Conservation (phyloP, 805 yeast genomes). For the Blastobotrys mokoenaii region DNA sequence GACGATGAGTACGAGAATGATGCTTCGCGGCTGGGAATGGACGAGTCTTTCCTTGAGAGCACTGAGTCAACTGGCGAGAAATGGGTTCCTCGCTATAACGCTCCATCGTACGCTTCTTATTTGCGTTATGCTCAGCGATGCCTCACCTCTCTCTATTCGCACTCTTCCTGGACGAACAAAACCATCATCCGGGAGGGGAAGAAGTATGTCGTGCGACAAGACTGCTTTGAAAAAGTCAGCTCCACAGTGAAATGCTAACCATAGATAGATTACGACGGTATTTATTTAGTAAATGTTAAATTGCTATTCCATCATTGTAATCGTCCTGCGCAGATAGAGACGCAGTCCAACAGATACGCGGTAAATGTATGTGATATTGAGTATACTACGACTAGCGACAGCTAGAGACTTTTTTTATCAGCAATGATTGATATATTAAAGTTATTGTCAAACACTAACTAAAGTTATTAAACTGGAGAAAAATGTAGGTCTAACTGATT, state of each 20-base stretch:
- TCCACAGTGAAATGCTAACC: too few species aligned
- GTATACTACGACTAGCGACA: too few species aligned
- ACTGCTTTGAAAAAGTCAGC: constrained; percentile 7
- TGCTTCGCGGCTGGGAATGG: constrained; percentile 1
- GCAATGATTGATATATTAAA: too few species aligned
- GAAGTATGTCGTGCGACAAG: constrained; percentile 16
- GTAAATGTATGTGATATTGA: too few species aligned
- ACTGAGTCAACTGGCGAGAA: neutral
- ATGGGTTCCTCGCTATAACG: neutral
- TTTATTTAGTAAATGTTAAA: too few species aligned
- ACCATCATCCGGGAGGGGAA: constrained; percentile 15
- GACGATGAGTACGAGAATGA: constrained; percentile 10
- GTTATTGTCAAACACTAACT: neutral
- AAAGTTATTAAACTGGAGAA: neutral
- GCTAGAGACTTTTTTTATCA: too few species aligned
- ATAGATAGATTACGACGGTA: too few species aligned
- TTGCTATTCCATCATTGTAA: too few species aligned
- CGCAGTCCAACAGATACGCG: too few species aligned
- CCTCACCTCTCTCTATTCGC: constrained; percentile 14
- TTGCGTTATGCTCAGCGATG: constrained; percentile 21
- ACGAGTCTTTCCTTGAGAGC: neutral
- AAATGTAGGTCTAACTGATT: constrained; percentile 29
- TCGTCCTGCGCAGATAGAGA: too few species aligned
- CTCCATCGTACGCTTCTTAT: constrained; percentile 5
- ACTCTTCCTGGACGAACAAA: constrained; percentile 20